Evolutionary conservation across 129 eudicot genomes (phyloP), one percentile per base, ranked within the genome.

Genomic region (Flaveria ramosissima): DNA sequence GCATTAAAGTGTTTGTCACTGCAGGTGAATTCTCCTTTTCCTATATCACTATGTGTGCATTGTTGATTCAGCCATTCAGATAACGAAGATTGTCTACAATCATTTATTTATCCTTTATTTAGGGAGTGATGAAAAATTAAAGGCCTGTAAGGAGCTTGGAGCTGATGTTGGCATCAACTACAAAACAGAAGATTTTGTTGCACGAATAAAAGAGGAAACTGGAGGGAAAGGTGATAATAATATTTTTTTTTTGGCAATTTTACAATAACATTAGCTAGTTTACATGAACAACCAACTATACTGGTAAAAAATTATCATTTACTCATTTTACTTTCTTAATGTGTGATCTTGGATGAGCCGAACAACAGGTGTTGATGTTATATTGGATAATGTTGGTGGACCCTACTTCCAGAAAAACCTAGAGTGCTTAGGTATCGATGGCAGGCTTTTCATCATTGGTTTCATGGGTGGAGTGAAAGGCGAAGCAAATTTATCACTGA

Each of bases 361-460:
- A 39, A 73, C 64, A 21, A 69, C 85, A 94, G 98, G 97, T 70
- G 97, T 94, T 55, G 97, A 94, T 75, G 98, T 91, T 68, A 94
- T 94, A 84, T 83, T 91, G 70, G 98, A 94, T 78, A 87, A 82
- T 81, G 69, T 94, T 56, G 97, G 97, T 19, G 98, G 89, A 23
- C 45, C 45, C 67, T 94, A 94, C 89, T 78, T 91, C 47, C 89
- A 91, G 53, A 83, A 85, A 59, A 94, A 94, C 76, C 85, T 94
- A 65, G 96, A 94, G 75, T 84, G 96, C 87, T 88, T 94, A 66
- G 88, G 82, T 72, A 45, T 85, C 14, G 97, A 84, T 83, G 98
- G 98, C 52, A 85, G 98, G 88, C 98, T 94, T 76, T 94, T 94
- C n/a, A n/a, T n/a, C 69, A 94, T 94, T 53, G 97, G 97, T 61